These are phyloP conservation scores for Trichoderma sp. DNA, from an alignment of 2,329 filamentous ascomycete genomes.

Conservation along the genomic window DNA sequence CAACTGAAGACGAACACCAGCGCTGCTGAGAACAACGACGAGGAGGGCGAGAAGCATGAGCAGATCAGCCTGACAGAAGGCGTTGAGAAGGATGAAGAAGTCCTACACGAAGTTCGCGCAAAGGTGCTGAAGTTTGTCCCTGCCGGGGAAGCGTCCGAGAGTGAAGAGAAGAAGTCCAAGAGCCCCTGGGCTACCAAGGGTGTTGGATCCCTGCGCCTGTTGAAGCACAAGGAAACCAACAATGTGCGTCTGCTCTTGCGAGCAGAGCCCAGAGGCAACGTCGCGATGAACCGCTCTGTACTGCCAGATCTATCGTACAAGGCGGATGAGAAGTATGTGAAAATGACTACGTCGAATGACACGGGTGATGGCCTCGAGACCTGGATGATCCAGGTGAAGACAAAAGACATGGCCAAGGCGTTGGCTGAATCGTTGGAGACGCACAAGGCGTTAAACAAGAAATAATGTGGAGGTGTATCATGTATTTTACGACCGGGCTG, in stretches of 20 bases:
- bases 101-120: constrained; percentile 68
- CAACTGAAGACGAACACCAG: constrained; percentile 44
- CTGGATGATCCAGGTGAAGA: constrained; percentile 73
- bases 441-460: constrained; percentile 59
- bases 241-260: constrained; percentile 69
- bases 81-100: constrained; percentile 70
- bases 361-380: constrained; percentile 63
- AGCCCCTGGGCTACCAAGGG: constrained; percentile 70
- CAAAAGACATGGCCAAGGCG: constrained; percentile 56
- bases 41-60: constrained; percentile 62
- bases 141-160: constrained; percentile 49
- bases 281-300: constrained; percentile 71
- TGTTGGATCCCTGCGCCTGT: constrained; percentile 68
- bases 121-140: constrained; percentile 66
- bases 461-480: constrained; percentile 33
- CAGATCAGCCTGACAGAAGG: constrained; percentile 70
- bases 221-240: constrained; percentile 71
- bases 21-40: constrained; percentile 51
- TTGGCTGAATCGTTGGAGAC: constrained; percentile 55
- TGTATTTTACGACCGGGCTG: constrained; percentile 9
- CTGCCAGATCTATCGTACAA: constrained; percentile 64
- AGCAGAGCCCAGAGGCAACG: constrained; percentile 71
- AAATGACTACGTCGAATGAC: constrained; percentile 58
- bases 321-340: constrained; percentile 61
- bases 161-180: constrained; percentile 49